Conservation (phyloP, 2,329 filamentous ascomycete species). For the Chaetoscypha palmicola region DNA sequence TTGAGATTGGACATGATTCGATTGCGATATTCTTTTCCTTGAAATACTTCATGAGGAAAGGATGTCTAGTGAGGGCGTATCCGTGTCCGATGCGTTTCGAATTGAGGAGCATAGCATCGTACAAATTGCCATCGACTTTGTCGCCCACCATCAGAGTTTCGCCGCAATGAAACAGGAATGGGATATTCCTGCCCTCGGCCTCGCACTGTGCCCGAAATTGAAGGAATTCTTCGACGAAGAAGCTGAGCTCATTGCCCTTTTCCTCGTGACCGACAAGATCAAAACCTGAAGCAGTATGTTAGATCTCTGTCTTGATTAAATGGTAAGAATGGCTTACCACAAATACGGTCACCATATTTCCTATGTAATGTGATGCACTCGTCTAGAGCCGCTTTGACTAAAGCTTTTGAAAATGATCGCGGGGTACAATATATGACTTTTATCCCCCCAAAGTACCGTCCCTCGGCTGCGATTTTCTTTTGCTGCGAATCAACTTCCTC, state of each 20-base stretch:
- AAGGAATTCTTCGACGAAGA: slow-evolving; percentile 49
- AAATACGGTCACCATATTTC: slow-evolving; percentile 51
- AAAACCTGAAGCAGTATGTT: slow-evolving; percentile 42
- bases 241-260: slow-evolving; percentile 51
- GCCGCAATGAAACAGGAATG: slow-evolving; percentile 70
- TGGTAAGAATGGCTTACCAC: slow-evolving; percentile 41
- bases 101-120: slow-evolving; percentile 59
- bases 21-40: slow-evolving; percentile 57
- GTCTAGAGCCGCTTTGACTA: slow-evolving; percentile 46
- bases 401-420: slow-evolving; percentile 44
- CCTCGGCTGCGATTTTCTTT: slow-evolving; percentile 32
- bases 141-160: slow-evolving; percentile 63
- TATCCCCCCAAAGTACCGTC: slow-evolving; percentile 51
- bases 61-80: slow-evolving; percentile 61
- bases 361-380: slow-evolving; percentile 57
- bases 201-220: slow-evolving; percentile 49
- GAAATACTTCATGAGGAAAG: slow-evolving; percentile 59
- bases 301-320: slow-evolving; percentile 4
- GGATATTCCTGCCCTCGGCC: slow-evolving; percentile 46
- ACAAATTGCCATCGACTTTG: slow-evolving; percentile 59
- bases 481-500: slow-evolving; percentile 46
- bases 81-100: slow-evolving; percentile 69
- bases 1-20: slow-evolving; percentile 73
- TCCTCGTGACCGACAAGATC: slow-evolving; percentile 65
- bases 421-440: slow-evolving; percentile 69